Evolutionary conservation across 495 filamentous ascomycete genomes (phyloP).

Genomic region (Penicillium dipodomyicola): DNA sequence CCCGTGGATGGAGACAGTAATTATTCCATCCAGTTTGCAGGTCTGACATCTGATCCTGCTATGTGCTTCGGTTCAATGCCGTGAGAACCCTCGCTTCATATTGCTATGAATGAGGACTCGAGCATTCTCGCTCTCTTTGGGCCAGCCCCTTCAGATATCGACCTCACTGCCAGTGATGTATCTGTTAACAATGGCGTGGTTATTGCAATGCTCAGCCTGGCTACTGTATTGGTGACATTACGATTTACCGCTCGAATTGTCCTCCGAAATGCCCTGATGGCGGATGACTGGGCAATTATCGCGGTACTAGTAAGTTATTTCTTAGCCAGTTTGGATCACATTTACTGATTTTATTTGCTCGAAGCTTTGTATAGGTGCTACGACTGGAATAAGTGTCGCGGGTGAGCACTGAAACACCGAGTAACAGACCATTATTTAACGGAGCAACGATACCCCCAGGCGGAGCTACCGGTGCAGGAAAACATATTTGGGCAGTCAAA

Average conservation of each 20-base stretch:
- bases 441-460: neutral
- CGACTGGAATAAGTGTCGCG: slow-evolving; percentile 29
- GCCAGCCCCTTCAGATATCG: slow-evolving; percentile 21
- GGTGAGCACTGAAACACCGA: slow-evolving; percentile 5
- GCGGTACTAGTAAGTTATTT: slow-evolving; percentile 21
- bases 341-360: neutral
- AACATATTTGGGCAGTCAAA: slow-evolving; percentile 31
- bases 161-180: slow-evolving; percentile 21
- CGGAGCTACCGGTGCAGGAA: slow-evolving; percentile 20
- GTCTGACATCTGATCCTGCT: too few relatives aligned
- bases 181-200: slow-evolving; percentile 22
- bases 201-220: slow-evolving; percentile 30
- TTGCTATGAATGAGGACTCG: slow-evolving; percentile 20
- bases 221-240: slow-evolving; percentile 30
- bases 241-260: slow-evolving; percentile 31
- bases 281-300: slow-evolving; percentile 39
- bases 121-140: slow-evolving; percentile 26
- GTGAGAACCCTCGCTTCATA: neutral
- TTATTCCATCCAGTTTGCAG: neutral
- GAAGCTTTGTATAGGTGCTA: slow-evolving; percentile 15
- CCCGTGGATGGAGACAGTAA: too few relatives aligned
- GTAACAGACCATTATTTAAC: neutral
- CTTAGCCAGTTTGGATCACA: neutral
- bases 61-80: neutral
- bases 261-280: slow-evolving; percentile 26